Conservation (phyloP, 371 early-diverging fungal species). For the Lichtheimia ornata region DNA sequence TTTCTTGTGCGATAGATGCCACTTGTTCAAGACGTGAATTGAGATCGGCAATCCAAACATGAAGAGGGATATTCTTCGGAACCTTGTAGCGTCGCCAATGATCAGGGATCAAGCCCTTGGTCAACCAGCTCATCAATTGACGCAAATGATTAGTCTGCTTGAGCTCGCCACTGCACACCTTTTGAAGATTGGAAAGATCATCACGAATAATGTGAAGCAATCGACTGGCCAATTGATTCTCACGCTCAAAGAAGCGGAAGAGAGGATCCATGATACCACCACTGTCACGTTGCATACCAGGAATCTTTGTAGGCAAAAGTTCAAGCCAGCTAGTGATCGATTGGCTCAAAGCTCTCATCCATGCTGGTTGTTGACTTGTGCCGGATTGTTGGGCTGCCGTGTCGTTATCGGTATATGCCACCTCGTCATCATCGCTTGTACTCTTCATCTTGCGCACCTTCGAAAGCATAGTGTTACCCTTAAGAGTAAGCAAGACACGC, state of each 20-base stretch:
- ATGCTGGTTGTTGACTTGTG: slow-evolving; percentile 58
- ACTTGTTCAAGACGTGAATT: slow-evolving; percentile 71
- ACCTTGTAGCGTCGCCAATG: slow-evolving; percentile 84
- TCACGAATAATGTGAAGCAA: slow-evolving; percentile 64
- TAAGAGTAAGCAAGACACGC: slow-evolving; percentile 79
- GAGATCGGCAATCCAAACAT: slow-evolving; percentile 80
- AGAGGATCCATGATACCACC: slow-evolving; percentile 67
- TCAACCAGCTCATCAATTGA: slow-evolving; percentile 66
- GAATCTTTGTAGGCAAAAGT: slow-evolving; percentile 60
- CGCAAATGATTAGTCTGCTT: slow-evolving; percentile 89
- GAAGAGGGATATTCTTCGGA: slow-evolving; percentile 56
- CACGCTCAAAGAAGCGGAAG: slow-evolving; percentile 85
- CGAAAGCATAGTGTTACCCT: slow-evolving; percentile 73
- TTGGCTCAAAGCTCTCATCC: slow-evolving; percentile 71
- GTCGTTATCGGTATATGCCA: slow-evolving; percentile 40
- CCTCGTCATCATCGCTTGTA: slow-evolving; percentile 83
- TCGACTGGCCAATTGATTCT: slow-evolving; percentile 64
- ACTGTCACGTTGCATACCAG: slow-evolving; percentile 41
- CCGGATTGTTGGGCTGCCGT: slow-evolving; percentile 32
- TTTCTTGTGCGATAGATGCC: slow-evolving; percentile 48
- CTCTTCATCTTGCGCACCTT: slow-evolving; percentile 87
- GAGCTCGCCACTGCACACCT: slow-evolving; percentile 73
- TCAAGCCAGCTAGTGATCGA: slow-evolving; percentile 64
- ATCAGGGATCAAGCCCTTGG: slow-evolving; percentile 75
- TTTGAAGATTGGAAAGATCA: slow-evolving; percentile 67